Evolutionary conservation across 495 filamentous ascomycete species (phyloP).

Genomic region (Hypoxylon lenormandii): DNA sequence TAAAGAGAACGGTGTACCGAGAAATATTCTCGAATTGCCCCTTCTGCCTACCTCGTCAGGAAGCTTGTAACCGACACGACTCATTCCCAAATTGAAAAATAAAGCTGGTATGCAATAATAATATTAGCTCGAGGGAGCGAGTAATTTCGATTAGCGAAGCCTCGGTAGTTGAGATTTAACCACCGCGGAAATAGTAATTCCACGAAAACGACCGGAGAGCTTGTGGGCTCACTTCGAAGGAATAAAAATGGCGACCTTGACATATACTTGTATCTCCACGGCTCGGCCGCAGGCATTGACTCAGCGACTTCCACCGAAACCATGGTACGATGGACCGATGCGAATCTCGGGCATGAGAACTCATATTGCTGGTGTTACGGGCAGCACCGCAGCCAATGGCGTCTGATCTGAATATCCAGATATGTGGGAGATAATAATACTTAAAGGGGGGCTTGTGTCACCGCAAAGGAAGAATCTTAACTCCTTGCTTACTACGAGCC

Average conservation of each 20-base stretch:
- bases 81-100: slow-evolving; percentile 7
- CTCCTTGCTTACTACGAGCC: slow-evolving; percentile 13
- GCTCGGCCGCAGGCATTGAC: slow-evolving; percentile 11
- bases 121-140: not conserved
- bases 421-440: slow-evolving; percentile 13
- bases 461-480: slow-evolving; percentile 2
- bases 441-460: slow-evolving; percentile 24
- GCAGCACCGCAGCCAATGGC: slow-evolving; percentile 13
- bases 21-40: not conserved
- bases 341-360: slow-evolving; percentile 18
- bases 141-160: slow-evolving; percentile 16
- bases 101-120: slow-evolving; percentile 11
- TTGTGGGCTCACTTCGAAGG: slow-evolving; percentile 25
- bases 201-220: slow-evolving; percentile 37
- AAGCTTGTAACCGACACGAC: not conserved
- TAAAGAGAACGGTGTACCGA: not conserved
- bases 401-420: not conserved
- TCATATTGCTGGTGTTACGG: not conserved
- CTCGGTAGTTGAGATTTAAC: slow-evolving; percentile 6
- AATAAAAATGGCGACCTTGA: slow-evolving; percentile 14
- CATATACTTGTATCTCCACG: slow-evolving; percentile 20
- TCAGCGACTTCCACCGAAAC: slow-evolving; percentile 28
- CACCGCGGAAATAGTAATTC: slow-evolving; percentile 44
- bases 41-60: not conserved
- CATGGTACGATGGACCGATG: slow-evolving; percentile 37